phyloP scores from a whole-genome alignment of 305 asterid species.

The Fraxinus floribunda region DNA sequence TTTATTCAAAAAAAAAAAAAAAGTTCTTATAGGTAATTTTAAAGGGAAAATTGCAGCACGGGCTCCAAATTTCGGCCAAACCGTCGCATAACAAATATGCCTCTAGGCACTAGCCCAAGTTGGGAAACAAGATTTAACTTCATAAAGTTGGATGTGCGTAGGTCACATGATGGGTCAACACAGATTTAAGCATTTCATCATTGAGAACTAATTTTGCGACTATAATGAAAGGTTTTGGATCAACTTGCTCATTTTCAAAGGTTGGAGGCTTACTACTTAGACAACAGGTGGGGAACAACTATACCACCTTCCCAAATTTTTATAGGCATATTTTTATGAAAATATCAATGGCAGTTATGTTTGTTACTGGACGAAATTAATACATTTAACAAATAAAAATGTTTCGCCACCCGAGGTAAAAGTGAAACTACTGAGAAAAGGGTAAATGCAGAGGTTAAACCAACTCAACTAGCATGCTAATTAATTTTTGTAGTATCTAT shows the following conservation, averaged over 20 bases:
- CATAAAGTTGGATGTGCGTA: neutral
- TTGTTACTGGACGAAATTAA: neutral
- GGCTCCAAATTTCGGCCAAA: neutral
- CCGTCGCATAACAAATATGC: neutral
- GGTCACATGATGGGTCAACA: neutral
- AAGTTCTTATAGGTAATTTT: neutral
- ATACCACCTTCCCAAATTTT: neutral
- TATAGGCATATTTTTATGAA: neutral
- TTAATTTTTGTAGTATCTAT: neutral
- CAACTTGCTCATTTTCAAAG: neutral
- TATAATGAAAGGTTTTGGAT: neutral
- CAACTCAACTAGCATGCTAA: neutral
- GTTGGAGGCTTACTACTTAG: neutral
- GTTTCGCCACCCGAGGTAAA: neutral
- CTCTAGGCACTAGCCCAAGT: neutral
- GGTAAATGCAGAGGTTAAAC: neutral
- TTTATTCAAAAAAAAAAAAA: neutral
- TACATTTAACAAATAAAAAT: neutral
- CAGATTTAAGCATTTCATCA: neutral
- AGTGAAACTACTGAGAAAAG: neutral
- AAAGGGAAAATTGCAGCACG: neutral
- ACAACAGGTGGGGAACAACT: neutral
- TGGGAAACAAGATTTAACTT: neutral
- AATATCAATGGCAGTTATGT: neutral
- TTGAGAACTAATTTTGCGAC: neutral